Evolutionary conservation across 2,329 filamentous ascomycete species (phyloP).

Genomic region (Colletotrichum noveboracense): DNA sequence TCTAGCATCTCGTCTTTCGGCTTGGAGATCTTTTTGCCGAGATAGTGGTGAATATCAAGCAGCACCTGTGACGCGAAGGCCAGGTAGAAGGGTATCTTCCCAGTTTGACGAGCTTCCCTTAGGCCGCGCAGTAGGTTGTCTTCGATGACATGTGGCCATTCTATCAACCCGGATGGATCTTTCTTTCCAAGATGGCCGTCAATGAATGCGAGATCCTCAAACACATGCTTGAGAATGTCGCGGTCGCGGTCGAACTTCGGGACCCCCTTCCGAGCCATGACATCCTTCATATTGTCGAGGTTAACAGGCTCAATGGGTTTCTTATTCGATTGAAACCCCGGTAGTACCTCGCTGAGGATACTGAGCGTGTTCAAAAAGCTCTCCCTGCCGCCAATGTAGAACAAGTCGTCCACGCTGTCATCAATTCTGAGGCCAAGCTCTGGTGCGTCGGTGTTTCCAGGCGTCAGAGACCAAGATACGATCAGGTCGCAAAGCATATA

Average conservation of each 20-base stretch:
- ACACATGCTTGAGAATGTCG: neutral
- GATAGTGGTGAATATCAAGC: constrained; percentile 43
- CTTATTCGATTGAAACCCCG: neutral
- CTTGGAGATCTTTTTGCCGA: constrained; percentile 19
- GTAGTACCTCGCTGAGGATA: neutral
- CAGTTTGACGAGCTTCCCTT: constrained; percentile 32
- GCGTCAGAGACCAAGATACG: neutral
- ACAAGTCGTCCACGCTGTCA: neutral
- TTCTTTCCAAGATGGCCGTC: neutral
- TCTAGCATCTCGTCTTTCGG: neutral
- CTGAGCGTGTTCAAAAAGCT: neutral
- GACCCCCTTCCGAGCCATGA: neutral
- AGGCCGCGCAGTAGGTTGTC: constrained; percentile 44
- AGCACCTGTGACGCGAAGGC: constrained; percentile 45
- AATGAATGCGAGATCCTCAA: neutral
- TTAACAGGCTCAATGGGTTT: neutral
- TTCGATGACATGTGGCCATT: constrained; percentile 14
- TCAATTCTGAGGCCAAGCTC: constrained; percentile 10
- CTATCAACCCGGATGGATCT: neutral
- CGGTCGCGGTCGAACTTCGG: neutral
- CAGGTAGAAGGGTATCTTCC: constrained; percentile 36
- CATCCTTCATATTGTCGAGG: neutral
- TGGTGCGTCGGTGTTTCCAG: neutral
- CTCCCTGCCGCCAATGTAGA: neutral
- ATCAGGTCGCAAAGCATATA: neutral